Conservation (phyloP, 768 basidiomycete species). For the Kwoniella dendrophila region DNA sequence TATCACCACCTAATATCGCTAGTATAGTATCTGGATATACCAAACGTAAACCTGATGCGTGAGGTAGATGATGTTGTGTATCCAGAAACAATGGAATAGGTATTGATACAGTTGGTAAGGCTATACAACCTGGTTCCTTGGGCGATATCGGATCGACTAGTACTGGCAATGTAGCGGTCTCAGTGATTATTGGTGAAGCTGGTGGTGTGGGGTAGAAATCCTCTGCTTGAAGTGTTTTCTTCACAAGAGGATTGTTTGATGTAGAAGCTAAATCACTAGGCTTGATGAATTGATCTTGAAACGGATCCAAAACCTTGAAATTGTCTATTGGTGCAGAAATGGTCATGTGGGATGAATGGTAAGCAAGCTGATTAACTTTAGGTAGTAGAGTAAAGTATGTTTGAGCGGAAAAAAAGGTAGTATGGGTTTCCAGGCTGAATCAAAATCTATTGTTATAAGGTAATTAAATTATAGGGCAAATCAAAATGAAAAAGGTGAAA, state of each 20-base stretch:
- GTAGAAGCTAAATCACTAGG: constrained; percentile 1
- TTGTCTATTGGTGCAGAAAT: not conserved
- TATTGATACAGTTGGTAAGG: not conserved
- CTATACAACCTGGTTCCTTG: no score
- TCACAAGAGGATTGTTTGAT: no score
- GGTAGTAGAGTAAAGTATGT: not conserved
- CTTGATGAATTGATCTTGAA: constrained; percentile 4
- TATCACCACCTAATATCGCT: constrained; percentile 26
- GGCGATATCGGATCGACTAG: no score
- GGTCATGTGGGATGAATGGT: constrained; percentile 14
- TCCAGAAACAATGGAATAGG: constrained; percentile 22
- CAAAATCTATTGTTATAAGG: not conserved
- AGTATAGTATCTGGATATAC: constrained; percentile 15
- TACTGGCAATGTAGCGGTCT: not conserved
- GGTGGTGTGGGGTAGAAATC: constrained; percentile 36
- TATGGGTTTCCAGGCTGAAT: constrained; percentile 1
- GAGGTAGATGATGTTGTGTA: constrained; percentile 28
- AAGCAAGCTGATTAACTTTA: not conserved
- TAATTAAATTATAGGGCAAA: not conserved
- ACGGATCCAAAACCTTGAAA: not conserved
- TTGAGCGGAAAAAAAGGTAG: not conserved
- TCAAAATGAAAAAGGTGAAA: not conserved
- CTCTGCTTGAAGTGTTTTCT: constrained; percentile 5
- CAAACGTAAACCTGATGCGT: constrained; percentile 32
- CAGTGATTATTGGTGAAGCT: constrained; percentile 27